A percentile compares a stretch with the other conserved stretches of the same genome.
Evolutionary conservation across 2,329 filamentous ascomycete genomes (phyloP).

Genomic region (Arthrobotrys sphaeroides): DNA sequence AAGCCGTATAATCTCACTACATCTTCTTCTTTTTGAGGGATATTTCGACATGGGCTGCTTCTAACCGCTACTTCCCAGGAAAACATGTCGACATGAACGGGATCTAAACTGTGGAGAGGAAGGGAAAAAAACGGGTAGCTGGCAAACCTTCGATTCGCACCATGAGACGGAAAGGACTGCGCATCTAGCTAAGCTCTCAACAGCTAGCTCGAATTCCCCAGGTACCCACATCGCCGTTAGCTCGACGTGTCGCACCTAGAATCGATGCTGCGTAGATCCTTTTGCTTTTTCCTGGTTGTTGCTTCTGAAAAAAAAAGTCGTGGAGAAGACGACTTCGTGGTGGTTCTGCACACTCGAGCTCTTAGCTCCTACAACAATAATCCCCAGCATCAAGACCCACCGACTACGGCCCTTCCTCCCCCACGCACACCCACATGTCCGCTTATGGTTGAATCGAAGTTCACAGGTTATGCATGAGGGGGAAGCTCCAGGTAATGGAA

Average conservation of each 20-base stretch:
- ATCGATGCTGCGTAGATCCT: constrained; percentile 50
- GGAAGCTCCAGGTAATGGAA: constrained; percentile 8
- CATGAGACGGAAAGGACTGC: neutral
- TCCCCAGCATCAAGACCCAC: neutral
- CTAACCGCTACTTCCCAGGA: constrained; percentile 6
- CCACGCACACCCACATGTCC: constrained; percentile 25
- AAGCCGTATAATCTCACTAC: constrained; percentile 14
- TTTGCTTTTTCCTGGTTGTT: constrained; percentile 44
- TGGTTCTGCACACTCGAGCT: constrained; percentile 45
- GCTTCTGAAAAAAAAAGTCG: neutral
- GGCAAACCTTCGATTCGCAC: constrained; percentile 1
- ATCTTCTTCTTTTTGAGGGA: constrained; percentile 33
- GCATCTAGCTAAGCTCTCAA: constrained; percentile 24
- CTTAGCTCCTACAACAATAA: constrained; percentile 14
- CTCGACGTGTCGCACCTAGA: constrained; percentile 53
- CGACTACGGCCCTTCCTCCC: neutral
- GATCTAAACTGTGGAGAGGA: neutral
- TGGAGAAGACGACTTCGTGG: constrained; percentile 5
- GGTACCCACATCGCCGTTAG: constrained; percentile 37
- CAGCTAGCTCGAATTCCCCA: constrained; percentile 34
- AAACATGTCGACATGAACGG: constrained; percentile 18
- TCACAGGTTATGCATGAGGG: constrained; percentile 1
- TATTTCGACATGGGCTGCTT: constrained; percentile 23
- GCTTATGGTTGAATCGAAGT: constrained; percentile 17
- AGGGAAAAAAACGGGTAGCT: neutral